phyloP scores from a whole-genome alignment of 2,329 filamentous ascomycete genomes.

The Ceratocystiopsis brevicomis region DNA sequence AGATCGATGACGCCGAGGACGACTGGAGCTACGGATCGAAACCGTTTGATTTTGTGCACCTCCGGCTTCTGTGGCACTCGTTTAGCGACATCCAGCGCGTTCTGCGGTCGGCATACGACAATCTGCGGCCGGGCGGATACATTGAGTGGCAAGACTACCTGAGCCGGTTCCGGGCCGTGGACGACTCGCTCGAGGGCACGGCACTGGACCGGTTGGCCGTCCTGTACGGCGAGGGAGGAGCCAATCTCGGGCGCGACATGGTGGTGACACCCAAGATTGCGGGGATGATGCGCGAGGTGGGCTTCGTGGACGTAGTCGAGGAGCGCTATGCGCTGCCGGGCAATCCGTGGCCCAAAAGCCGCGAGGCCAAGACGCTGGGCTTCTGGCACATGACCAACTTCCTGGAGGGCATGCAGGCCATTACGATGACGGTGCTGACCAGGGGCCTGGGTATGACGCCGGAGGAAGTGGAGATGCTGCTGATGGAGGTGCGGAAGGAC shows the following conservation, averaged over 20 bases:
- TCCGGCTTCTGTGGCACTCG: conserved; percentile 17
- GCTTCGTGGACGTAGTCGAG: conserved; percentile 15
- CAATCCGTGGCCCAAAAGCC: conserved; percentile 15
- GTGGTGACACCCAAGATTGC: conserved; percentile 14
- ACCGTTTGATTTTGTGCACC: conserved; percentile 40
- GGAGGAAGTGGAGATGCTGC: conserved; percentile 12
- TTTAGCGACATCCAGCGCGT: conserved; percentile 6
- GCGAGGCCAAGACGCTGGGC: conserved; percentile 12
- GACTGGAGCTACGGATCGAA: conserved; percentile 25
- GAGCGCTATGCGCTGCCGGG: conserved; percentile 12
- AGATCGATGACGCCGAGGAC: conserved; percentile 42
- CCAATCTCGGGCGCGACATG: conserved; percentile 15
- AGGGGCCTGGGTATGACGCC: conserved; percentile 12
- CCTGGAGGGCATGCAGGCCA: conserved; percentile 12
- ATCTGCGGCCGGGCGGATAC: conserved; percentile 17
- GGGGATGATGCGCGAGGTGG: conserved; percentile 12
- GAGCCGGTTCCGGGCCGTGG: conserved; percentile 14
- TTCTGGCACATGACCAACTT: conserved; percentile 15
- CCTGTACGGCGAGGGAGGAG: conserved; percentile 13
- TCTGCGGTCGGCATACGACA: conserved; percentile 14
- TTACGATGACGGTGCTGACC: conserved; percentile 12
- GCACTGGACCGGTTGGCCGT: conserved; percentile 15
- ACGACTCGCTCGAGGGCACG: conserved; percentile 16
- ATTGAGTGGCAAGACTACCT: conserved; percentile 19
- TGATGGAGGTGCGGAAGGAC: conserved; percentile 10